Percentiles rank a stretch among this genome's conserved stretches.
phyloP scores from a whole-genome alignment of 2,329 filamentous ascomycete species.

The Fusarium sp. region DNA sequence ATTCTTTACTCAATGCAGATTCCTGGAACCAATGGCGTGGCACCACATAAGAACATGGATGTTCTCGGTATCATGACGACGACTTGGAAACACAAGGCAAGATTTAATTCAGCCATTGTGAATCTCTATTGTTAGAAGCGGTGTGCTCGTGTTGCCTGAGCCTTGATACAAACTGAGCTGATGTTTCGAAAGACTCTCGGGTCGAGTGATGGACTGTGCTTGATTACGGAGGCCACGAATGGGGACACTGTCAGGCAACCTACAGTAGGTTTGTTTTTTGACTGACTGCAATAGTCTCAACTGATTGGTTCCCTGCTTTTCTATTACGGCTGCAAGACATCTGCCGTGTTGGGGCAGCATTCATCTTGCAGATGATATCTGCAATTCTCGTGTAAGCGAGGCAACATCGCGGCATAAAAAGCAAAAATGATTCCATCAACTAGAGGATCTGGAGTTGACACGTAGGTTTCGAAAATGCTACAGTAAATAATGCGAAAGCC shows the following conservation, averaged over 20 bases:
- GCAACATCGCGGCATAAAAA: conserved; percentile 1
- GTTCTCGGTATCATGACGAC: conserved; percentile 4
- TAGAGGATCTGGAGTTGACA: conserved; percentile 15
- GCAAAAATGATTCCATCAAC: conserved; percentile 5
- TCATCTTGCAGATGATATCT: conserved; percentile 1
- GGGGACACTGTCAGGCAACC: conserved; percentile 16
- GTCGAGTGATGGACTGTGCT: conserved; percentile 35
- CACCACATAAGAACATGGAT: conserved; percentile 35
- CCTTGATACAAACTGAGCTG: conserved; percentile 19
- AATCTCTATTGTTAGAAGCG: conserved; percentile 18
- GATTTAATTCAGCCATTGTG: conserved; percentile 4
- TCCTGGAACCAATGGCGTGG: conserved; percentile 26
- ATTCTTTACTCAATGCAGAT: conserved; percentile 4
- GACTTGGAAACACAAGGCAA: conserved; percentile 15
- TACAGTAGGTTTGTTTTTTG: neutral
- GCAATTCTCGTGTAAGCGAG: conserved; percentile 6
- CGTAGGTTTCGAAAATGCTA: conserved; percentile 11
- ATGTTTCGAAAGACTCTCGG: conserved; percentile 32
- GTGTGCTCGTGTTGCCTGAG: conserved; percentile 25
- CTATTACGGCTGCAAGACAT: neutral
- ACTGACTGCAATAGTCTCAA: neutral
- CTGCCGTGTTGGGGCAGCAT: neutral
- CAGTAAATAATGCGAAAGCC: neutral
- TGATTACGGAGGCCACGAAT: conserved; percentile 30
- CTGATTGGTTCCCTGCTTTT: conserved; percentile 11